Base-by-base conservation (phyloP, 2,329 filamentous ascomycete species). In the Botrytis byssoidea region DNA sequence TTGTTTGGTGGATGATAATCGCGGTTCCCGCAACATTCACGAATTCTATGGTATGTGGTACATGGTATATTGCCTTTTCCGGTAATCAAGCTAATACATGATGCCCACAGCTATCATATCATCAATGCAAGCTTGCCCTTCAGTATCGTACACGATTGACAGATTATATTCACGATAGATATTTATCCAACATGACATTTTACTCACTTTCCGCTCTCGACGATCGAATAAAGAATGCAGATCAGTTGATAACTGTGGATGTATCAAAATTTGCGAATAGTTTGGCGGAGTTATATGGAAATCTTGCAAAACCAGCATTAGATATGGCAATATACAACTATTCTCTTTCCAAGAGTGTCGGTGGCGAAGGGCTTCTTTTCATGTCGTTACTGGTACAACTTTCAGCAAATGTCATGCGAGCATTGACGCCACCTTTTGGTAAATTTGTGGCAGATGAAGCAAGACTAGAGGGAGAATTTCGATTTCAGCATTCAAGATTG, bases 1-100 rank as follows among this genome's bases (percentile, higher is more conserved):
- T 99, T 78, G 89, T 97, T 9, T 98, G 95, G 94, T 99, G 96
- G 96, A 99, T 99, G 96, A 82, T 95, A 72, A 96, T 99, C 77
- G 95, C 96, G 40, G 88, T 99, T 25, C 96, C 96, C 16, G 96
- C 96, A 1, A 98, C 96, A 0, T 98, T 98, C 82, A 99, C 96
- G 59, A 99, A 99, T 83, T 98, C 95, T 0, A 99, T 99, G 96
- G 93, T 96, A 83, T 83, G 89, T 82, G 37, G 25, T 51, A 25
- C 16, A 0, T 48, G 22, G 12, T n/a, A 25, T 18, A 35, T 20
- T 3, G 7, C 9, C 5, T 20, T 8, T 59, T 44, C 3, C 22
- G 35, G 14, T 4, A n/a, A 67, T 37, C 5, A 65, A 35, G 37
- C 72, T 77, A 66, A 76, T 76, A 72, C 75, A 70, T 60, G 1